Evolutionary conservation across 805 yeast species (phyloP).

Genomic region (Brettanomyces nanus): DNA sequence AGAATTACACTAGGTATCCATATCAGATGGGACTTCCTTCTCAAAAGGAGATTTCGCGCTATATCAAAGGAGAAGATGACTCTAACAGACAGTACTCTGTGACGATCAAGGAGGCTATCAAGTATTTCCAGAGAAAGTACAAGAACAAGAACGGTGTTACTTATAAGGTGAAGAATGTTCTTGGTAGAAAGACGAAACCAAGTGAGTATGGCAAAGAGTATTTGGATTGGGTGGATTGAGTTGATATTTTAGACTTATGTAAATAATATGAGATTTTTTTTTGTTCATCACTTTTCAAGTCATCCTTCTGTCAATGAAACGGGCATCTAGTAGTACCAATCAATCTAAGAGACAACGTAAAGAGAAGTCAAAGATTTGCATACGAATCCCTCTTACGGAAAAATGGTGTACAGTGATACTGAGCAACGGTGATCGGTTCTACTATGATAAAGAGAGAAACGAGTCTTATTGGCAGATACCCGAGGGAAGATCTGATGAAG

Average conservation of each 20-base stretch:
- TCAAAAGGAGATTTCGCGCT: slow-evolving; percentile 53
- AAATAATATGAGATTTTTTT: too few relatives aligned
- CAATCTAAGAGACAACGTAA: not conserved
- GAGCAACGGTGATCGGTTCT: slow-evolving; percentile 18
- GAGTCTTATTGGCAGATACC: slow-evolving; percentile 21
- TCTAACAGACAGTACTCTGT: slow-evolving; percentile 59
- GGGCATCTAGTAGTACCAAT: too few relatives aligned
- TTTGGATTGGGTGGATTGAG: slow-evolving; percentile 40
- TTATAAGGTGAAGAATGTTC: slow-evolving; percentile 49
- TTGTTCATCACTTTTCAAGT: too few relatives aligned
- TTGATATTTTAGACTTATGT: not conserved
- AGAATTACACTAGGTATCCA: slow-evolving; percentile 39
- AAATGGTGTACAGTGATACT: slow-evolving; percentile 19
- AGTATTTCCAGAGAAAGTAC: slow-evolving; percentile 47
- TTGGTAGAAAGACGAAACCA: slow-evolving; percentile 48
- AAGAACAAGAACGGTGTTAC: slow-evolving; percentile 53
- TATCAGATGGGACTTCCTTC: slow-evolving; percentile 71
- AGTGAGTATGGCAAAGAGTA: slow-evolving; percentile 33
- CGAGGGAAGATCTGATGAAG: slow-evolving; percentile 5
- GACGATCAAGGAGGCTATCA: slow-evolving; percentile 57
- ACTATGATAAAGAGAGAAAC: slow-evolving; percentile 7
- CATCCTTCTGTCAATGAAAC: too few relatives aligned
- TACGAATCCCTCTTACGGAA: slow-evolving; percentile 10
- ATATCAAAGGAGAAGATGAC: slow-evolving; percentile 63
- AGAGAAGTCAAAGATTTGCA: not conserved